Conservation (phyloP, 805 yeast genomes). For the Priceomyces haplophilus region DNA sequence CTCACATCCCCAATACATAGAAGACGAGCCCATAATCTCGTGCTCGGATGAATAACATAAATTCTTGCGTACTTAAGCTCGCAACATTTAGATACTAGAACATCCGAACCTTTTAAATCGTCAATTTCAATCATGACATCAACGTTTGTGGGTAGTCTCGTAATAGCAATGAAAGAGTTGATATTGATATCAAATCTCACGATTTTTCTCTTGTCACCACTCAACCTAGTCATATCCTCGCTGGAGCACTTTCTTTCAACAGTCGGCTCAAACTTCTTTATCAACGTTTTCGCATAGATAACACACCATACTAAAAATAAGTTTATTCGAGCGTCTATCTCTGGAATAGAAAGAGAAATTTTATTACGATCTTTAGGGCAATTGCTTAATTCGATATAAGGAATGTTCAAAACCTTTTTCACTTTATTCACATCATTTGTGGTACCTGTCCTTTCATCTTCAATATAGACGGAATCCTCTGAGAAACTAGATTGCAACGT, state of each 20-base stretch:
- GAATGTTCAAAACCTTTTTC: slow-evolving; percentile 30
- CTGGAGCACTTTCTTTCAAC: slow-evolving; percentile 25
- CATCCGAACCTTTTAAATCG: slow-evolving; percentile 24
- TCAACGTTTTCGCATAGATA: slow-evolving; percentile 34
- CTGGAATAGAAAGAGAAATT: slow-evolving; percentile 30
- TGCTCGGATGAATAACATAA: slow-evolving; percentile 51
- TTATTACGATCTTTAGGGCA: slow-evolving; percentile 23
- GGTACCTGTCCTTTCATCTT: slow-evolving; percentile 10
- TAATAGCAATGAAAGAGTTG: slow-evolving; percentile 37
- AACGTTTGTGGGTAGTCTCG: slow-evolving; percentile 45
- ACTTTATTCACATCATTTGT: slow-evolving; percentile 20
- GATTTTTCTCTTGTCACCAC: slow-evolving; percentile 17
- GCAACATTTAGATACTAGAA: slow-evolving; percentile 24
- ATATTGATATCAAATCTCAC: slow-evolving; percentile 29
- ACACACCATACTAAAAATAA: slow-evolving; percentile 42
- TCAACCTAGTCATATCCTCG: slow-evolving; percentile 20
- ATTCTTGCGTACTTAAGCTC: slow-evolving; percentile 38
- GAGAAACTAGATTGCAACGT: slow-evolving; percentile 27
- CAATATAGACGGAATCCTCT: slow-evolving; percentile 9
- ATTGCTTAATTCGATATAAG: slow-evolving; percentile 26
- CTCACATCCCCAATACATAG: slow-evolving; percentile 28
- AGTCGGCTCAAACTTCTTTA: slow-evolving; percentile 33
- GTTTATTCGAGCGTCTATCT: slow-evolving; percentile 37
- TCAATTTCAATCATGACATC: slow-evolving; percentile 47
- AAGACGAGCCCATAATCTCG: slow-evolving; percentile 39